Conservation (phyloP, 2,329 filamentous ascomycete genomes). For the Cordyceps javanica region DNA sequence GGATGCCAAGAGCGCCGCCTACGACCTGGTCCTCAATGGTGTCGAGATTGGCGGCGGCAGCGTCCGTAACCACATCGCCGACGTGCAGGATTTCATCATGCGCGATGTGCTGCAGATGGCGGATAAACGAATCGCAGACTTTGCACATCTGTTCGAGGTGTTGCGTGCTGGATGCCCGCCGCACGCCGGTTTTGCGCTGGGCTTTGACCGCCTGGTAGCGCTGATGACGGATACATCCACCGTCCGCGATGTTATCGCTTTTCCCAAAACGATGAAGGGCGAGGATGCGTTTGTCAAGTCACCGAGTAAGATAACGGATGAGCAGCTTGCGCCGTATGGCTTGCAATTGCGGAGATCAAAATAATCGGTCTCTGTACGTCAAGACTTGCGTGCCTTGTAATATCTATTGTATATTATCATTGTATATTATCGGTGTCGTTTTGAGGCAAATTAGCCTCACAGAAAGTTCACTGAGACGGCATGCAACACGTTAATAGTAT, state of each 20-base stretch:
- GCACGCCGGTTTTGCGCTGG: slow-evolving; percentile 87
- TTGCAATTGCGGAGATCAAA: slow-evolving; percentile 23
- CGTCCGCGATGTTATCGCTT: slow-evolving; percentile 90
- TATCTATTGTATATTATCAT: background rate
- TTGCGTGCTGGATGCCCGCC: slow-evolving; percentile 84
- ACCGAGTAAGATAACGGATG: slow-evolving; percentile 61
- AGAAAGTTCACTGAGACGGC: too few relatives aligned
- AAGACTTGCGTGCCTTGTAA: background rate
- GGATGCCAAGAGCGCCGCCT: slow-evolving; percentile 74
- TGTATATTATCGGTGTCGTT: background rate
- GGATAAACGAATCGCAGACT: slow-evolving; percentile 66
- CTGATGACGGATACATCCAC: slow-evolving; percentile 70
- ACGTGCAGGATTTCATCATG: slow-evolving; percentile 80
- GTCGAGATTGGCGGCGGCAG: slow-evolving; percentile 91
- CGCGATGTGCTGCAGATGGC: slow-evolving; percentile 76
- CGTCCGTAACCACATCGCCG: slow-evolving; percentile 80
- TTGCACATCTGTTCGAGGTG: slow-evolving; percentile 77
- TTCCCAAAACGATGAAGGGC: slow-evolving; percentile 88
- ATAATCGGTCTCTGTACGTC: background rate
- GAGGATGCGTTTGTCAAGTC: slow-evolving; percentile 79
- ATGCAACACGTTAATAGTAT: too few relatives aligned
- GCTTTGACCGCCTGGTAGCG: slow-evolving; percentile 81
- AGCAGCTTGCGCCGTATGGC: slow-evolving; percentile 44
- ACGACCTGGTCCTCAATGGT: slow-evolving; percentile 93
- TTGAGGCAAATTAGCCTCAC: too few relatives aligned